Evolutionary conservation across 495 filamentous ascomycete genomes (phyloP).

Genomic region (Jackrogersella multiformis): DNA sequence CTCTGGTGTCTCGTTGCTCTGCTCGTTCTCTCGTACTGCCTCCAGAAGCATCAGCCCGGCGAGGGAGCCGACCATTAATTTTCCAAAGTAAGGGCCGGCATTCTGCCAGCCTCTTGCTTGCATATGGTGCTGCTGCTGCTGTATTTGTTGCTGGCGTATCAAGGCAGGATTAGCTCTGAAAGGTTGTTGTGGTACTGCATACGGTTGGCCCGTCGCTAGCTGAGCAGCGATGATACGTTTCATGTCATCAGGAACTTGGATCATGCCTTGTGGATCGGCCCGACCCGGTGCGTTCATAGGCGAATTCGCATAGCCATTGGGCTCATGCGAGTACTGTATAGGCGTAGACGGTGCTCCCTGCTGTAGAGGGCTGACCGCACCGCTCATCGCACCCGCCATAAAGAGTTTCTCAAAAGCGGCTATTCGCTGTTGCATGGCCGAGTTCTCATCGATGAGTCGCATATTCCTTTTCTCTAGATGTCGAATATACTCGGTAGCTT

Average conservation of each 20-base stretch:
- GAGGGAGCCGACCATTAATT: conserved; percentile 89
- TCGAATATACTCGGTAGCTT: conserved; percentile 94
- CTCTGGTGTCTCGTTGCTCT: conserved; percentile 65
- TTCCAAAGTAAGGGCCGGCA: conserved; percentile 63
- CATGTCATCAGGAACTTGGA: conserved; percentile 80
- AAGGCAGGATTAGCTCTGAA: conserved; percentile 49
- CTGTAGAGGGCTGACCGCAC: conserved; percentile 56
- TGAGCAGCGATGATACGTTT: conserved; percentile 69
- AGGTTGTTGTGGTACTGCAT: conserved; percentile 53
- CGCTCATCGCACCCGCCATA: conserved; percentile 66
- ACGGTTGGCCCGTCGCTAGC: conserved; percentile 54
- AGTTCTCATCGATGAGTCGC: conserved; percentile 81
- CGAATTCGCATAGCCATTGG: conserved; percentile 48
- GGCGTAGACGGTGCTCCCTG: conserved; percentile 54
- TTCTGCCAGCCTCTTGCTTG: conserved; percentile 55
- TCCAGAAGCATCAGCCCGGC: conserved; percentile 92
- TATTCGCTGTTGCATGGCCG: conserved; percentile 73
- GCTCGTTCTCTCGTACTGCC: conserved; percentile 68
- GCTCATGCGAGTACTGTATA: conserved; percentile 57
- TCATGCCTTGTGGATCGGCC: conserved; percentile 69
- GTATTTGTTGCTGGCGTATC: conserved; percentile 59
- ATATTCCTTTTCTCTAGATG: conserved; percentile 92
- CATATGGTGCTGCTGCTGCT: conserved; percentile 56
- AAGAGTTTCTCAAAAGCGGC: conserved; percentile 74
- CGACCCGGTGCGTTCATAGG: conserved; percentile 45